phyloP scores from a whole-genome alignment of 805 yeast species.

The Grigorovia humatica region DNA sequence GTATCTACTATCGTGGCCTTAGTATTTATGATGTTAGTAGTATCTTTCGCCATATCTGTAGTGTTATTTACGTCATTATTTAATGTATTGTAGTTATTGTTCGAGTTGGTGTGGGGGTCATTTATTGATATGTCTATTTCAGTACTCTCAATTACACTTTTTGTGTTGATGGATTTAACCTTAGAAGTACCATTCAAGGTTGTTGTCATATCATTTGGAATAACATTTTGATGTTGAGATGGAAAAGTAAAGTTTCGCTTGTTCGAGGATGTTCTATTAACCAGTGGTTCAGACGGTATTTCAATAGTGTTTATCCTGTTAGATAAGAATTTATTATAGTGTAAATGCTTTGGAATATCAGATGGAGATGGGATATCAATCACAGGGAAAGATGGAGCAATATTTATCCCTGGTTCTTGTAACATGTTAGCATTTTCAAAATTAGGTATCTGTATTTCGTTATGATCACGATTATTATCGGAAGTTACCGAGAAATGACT shows the following conservation, averaged over 20 bases:
- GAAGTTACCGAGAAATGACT: no score
- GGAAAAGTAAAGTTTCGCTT: neutral
- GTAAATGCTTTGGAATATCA: slow-evolving; percentile 5
- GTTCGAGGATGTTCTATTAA: neutral
- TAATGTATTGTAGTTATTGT: neutral
- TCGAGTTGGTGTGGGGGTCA: neutral
- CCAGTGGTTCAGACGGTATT: neutral
- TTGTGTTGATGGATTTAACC: neutral
- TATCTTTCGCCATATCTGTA: neutral
- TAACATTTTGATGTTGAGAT: neutral
- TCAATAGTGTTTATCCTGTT: neutral
- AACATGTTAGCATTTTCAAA: neutral
- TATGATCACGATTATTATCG: neutral
- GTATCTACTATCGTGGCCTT: no score
- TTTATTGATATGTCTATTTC: neutral
- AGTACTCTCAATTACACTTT: no score
- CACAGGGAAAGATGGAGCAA: slow-evolving; percentile 4
- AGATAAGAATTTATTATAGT: neutral
- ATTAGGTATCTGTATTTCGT: neutral
- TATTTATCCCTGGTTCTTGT: neutral
- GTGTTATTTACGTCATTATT: neutral
- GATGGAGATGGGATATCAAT: slow-evolving; percentile 14
- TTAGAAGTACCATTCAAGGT: neutral
- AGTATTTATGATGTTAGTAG: neutral
- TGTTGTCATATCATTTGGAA: no score